phyloP scores from a whole-genome alignment of 163 green algal genomes.

The Prototheca stagnorum region DNA sequence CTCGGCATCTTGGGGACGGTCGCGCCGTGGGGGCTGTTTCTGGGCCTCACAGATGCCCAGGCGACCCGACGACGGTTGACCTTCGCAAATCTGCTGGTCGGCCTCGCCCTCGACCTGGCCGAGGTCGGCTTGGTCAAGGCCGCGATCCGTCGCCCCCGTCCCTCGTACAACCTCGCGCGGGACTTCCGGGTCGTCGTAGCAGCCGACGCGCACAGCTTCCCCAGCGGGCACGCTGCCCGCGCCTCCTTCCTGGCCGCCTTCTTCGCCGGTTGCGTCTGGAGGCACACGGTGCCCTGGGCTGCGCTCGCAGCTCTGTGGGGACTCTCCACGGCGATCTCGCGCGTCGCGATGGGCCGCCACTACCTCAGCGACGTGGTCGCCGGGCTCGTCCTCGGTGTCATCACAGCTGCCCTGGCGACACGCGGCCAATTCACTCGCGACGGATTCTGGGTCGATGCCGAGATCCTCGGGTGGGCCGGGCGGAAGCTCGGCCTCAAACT shows the following conservation, averaged over 20 bases:
- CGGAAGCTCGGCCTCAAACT: too few species aligned
- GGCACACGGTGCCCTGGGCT: slow-evolving; percentile 1
- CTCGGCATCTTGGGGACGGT: too few species aligned
- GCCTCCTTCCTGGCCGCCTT: slow-evolving; percentile 26
- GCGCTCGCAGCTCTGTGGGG: slow-evolving; percentile 16
- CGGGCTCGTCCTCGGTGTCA: slow-evolving; percentile 19
- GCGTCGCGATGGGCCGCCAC: slow-evolving; percentile 38
- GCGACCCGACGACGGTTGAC: too few species aligned
- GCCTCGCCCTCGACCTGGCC: slow-evolving; percentile 28
- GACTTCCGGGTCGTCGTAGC: slow-evolving; percentile 38
- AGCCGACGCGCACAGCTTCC: slow-evolving; percentile 41
- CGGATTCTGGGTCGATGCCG: too few species aligned
- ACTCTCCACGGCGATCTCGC: slow-evolving; percentile 17
- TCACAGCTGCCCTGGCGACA: slow-evolving; percentile 21
- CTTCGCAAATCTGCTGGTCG: too few species aligned
- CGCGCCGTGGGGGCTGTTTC: too few species aligned
- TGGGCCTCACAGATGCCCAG: too few species aligned
- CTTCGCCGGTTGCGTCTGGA: slow-evolving; percentile 2
- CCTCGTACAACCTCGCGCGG: slow-evolving; percentile 27
- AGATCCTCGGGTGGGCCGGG: too few species aligned
- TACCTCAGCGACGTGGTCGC: slow-evolving; percentile 37
- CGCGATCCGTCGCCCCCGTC: slow-evolving; percentile 13
- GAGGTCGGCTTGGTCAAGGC: slow-evolving; percentile 29
- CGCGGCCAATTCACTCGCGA: too few species aligned
- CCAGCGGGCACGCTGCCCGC: slow-evolving; percentile 30